Base-by-base conservation (phyloP, 208 protist genomes). In the Willaertia magna region DNA sequence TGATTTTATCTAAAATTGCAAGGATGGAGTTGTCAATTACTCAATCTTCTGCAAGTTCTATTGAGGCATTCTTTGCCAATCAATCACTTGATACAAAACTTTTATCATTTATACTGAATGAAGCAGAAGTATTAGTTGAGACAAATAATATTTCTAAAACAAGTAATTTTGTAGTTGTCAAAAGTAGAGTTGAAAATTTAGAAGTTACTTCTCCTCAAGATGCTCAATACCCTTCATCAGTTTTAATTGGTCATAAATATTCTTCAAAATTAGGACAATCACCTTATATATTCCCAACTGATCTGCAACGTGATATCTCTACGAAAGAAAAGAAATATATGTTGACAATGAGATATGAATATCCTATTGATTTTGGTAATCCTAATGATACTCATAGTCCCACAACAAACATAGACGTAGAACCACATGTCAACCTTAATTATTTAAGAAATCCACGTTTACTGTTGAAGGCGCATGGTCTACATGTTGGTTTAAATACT, bases 401-500 rank as follows among this genome's bases (percentile, higher is more conserved):
- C n/a, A 6, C 43, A n/a, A 51, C 43, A 26, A 7, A 9, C 4
- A 40, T 12, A 7, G 30, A 43, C 11, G 11, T 42, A 12, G 26
- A 75, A 20, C 26, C 26, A 43, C 34, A 43, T 16, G 7, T 16
- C 9, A 55, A 83, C 42, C 30, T 42, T 4, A 83, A 83, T 11
- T 51, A 59, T 40, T 26, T 42, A 6, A 42, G 14, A 39, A 55
- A 55, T 83, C 46, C 78, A 39, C 30, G 40, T 39, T 26, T 83
- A 16, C 11, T 55, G 39, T 52, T 55, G 0, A 49, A 52, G 11
- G 11, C 34, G 2, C 20, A 83, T 55, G 78, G 78, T 34, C 3
- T 55, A 39, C 78, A 83, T n/a, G 22, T 83, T 30, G 78, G 78
- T 42, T 83, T 83, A 40, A 83, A 83, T 42, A 42, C 47, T 14